These are phyloP conservation scores for Amaranthus palmeri DNA, from an alignment of 148 eudicot genomes.

Conservation along the genomic window DNA sequence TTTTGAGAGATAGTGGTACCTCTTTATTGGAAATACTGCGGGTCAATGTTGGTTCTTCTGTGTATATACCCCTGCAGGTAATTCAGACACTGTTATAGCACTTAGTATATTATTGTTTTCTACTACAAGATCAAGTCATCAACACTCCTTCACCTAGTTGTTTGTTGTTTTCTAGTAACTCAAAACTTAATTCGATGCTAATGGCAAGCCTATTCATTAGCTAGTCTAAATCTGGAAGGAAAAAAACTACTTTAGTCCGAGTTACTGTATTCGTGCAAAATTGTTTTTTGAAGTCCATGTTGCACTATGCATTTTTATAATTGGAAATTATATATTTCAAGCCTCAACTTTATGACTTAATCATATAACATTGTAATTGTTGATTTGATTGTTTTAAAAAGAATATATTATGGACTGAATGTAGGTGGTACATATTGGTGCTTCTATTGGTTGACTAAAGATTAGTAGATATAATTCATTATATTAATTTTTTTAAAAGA, in stretches of 20 bases:
- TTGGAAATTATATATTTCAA: no score
- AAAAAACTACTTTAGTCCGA: background rate
- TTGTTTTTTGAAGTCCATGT: background rate
- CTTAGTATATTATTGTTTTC: no score
- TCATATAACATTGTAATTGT: no score
- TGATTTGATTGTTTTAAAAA: no score
- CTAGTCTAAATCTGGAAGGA: background rate
- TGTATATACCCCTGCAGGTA: conserved; percentile 86
- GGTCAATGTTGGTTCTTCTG: conserved; percentile 72
- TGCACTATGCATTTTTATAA: no score
- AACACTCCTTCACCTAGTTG: background rate
- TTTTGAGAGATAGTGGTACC: conserved; percentile 66
- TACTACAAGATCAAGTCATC: no score
- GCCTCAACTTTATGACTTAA: no score
- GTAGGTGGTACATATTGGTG: no score
- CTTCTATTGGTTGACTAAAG: no score
- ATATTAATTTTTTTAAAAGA: no score
- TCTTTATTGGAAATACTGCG: conserved; percentile 83
- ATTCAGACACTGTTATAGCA: conserved; percentile 12
- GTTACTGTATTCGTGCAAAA: background rate
- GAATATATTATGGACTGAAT: no score
- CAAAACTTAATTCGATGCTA: conserved; percentile 3
- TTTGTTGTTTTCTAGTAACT: conserved; percentile 1
- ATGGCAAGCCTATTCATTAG: background rate
- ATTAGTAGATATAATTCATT: no score